Evolutionary conservation across 768 basidiomycete genomes (phyloP), one percentile per base, ranked within the genome.

Genomic region (Obba rivulosa): DNA sequence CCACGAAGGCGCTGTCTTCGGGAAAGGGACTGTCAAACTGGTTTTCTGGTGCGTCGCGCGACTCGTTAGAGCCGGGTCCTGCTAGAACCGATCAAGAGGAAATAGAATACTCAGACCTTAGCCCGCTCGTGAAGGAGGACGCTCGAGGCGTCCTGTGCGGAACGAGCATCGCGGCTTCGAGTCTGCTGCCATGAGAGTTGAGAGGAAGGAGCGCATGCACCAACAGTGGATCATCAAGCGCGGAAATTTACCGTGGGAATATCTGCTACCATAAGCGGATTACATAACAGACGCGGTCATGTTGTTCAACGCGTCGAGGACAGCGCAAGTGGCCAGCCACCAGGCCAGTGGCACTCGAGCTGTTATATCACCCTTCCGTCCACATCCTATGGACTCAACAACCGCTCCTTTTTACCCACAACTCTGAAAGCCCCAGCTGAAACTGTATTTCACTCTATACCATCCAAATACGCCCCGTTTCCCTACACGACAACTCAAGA

Each of bases 151-250:
- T 43, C 51, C 36, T 52, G 43, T 48, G 21, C 46, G 51, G 54
- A 46, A 59, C 67, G 67, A 73, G 68, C 65, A 58, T 70, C 68
- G 68, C 69, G 69, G 68, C 68, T 60, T 70, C 69, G 52, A 60
- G 63, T 56, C 70, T 72, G 68, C 60, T 57, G 58, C 48, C 23
- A 34, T 49, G 45, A 49, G 25, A n/a, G 48, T 28, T 13, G 41
- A 41, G 46, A 16, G 11, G 22, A 45, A 37, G 36, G 13, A 13
- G 8, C 16, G n/a, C 44, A 9, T n/a, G 23, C 14, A 13, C 4
- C 7, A 34, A 8, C 18, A 13, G 8, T 11, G 24, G 23, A 2
- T 28, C 14, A 34, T 34, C 10, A 3, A 31, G 13, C 13, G 34
- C 31, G 4, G 16, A 2, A 28, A 22, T 7, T 31, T 7, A 8